phyloP scores from a whole-genome alignment of 345 rosid species.

The Melaleuca quinquenervia region DNA sequence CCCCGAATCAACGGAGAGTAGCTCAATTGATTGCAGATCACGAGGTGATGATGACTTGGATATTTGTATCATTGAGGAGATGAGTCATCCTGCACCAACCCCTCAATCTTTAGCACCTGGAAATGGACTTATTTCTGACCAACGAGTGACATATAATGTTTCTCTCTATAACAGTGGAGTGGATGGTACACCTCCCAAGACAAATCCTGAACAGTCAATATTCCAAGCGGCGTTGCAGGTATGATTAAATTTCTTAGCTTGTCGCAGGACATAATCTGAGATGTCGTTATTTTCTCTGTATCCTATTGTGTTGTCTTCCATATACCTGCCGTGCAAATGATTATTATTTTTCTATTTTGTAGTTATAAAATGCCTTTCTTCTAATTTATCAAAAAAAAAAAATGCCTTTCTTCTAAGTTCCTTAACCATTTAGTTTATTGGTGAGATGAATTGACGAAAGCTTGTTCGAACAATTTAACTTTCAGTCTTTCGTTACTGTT shows the following conservation, averaged over 20 bases:
- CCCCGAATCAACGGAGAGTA: constrained; percentile 64
- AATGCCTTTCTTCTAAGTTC: background rate
- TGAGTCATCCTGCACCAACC: constrained; percentile 40
- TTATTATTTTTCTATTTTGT: background rate
- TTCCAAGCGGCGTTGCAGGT: constrained; percentile 80
- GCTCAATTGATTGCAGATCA: constrained; percentile 44
- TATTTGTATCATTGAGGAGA: constrained; percentile 67
- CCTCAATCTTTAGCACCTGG: constrained; percentile 17
- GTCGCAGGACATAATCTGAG: background rate
- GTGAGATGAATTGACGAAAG: background rate
- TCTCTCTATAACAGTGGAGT: constrained; percentile 19
- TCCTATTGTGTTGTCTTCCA: background rate
- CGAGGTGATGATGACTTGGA: constrained; percentile 61
- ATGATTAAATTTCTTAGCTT: constrained; percentile 2
- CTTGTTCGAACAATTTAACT: background rate
- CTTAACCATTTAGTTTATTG: background rate
- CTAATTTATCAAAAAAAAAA: no score
- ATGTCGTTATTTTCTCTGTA: background rate
- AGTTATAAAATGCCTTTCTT: background rate
- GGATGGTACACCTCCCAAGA: constrained; percentile 27
- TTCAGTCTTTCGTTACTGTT: background rate
- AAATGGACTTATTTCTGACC: background rate
- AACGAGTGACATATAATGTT: constrained; percentile 12
- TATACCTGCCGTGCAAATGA: background rate
- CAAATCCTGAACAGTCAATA: constrained; percentile 41